Evolutionary conservation across 2,329 filamentous ascomycete genomes (phyloP).

Genomic region (Dothideomycetes sp.): DNA sequence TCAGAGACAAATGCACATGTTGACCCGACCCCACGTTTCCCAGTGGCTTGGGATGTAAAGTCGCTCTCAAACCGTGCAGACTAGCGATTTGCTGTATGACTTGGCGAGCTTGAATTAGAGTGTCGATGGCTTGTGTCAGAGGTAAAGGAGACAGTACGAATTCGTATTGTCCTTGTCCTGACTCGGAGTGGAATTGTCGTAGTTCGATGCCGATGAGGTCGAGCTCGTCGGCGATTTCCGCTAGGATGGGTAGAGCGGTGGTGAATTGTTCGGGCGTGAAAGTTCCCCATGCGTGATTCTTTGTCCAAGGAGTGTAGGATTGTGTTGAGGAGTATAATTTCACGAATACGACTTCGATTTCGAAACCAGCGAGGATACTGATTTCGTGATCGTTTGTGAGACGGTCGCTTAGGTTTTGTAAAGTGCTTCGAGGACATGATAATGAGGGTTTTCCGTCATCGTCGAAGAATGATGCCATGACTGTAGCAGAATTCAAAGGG

Average conservation of each 20-base stretch:
- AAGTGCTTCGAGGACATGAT: slow-evolving; percentile 50
- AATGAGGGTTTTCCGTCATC: slow-evolving; percentile 41
- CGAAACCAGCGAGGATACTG: slow-evolving; percentile 62
- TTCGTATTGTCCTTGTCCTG: slow-evolving; percentile 66
- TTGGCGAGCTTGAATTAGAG: slow-evolving; percentile 60
- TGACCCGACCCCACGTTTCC: slow-evolving; percentile 51
- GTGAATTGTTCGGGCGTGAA: slow-evolving; percentile 54
- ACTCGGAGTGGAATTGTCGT: slow-evolving; percentile 67
- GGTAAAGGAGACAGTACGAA: slow-evolving; percentile 57
- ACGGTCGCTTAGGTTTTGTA: slow-evolving; percentile 41
- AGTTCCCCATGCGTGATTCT: slow-evolving; percentile 63
- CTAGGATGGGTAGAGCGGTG: slow-evolving; percentile 48
- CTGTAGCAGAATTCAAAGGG: slow-evolving; percentile 48
- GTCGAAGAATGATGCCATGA: slow-evolving; percentile 58
- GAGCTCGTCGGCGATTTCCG: slow-evolving; percentile 56
- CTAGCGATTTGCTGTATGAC: slow-evolving; percentile 57
- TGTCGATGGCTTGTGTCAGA: slow-evolving; percentile 61
- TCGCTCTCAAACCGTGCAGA: slow-evolving; percentile 55
- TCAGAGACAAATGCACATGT: slow-evolving; percentile 62
- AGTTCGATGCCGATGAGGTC: slow-evolving; percentile 54
- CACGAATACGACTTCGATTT: slow-evolving; percentile 71
- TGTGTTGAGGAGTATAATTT: slow-evolving; percentile 29
- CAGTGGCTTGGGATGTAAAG: slow-evolving; percentile 65
- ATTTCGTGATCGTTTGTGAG: slow-evolving; percentile 46
- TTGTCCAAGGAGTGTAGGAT: slow-evolving; percentile 39